Conservation (phyloP, 169 alveolate species). For the Babesia ovata region DNA sequence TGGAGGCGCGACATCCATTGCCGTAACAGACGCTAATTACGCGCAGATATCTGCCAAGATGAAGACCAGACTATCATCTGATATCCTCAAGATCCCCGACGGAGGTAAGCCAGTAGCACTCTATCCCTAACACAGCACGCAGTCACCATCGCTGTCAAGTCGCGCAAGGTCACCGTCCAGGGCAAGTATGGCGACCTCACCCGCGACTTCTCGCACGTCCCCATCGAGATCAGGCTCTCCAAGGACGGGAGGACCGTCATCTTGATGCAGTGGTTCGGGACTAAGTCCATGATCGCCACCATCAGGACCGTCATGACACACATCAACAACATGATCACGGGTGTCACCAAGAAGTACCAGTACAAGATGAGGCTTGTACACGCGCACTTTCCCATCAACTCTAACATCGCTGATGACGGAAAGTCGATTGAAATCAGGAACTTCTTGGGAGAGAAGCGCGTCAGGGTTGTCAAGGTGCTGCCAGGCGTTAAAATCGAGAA, state of each 20-base stretch:
- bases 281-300: conserved; percentile 91
- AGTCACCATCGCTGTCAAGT: conserved; percentile 90
- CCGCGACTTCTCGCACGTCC: conserved; percentile 94
- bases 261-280: conserved; percentile 94
- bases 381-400: conserved; percentile 99
- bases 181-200: conserved; percentile 97
- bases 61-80: conserved; percentile 75
- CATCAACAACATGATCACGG: conserved; percentile 96
- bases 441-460: conserved; percentile 98
- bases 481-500: conserved; percentile 93
- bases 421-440: conserved; percentile 95
- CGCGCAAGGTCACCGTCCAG: conserved; percentile 94
- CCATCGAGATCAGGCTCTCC: conserved; percentile 90
- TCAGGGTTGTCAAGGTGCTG: conserved; percentile 89
- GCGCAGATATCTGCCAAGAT: conserved; percentile 48
- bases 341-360: conserved; percentile 94
- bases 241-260: conserved; percentile 87
- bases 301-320: conserved; percentile 94
- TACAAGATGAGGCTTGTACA: conserved; percentile 99
- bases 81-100: conserved; percentile 71
- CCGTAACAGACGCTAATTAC: not conserved
- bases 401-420: conserved; percentile 92
- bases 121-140: not conserved
- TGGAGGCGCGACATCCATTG: conserved; percentile 18
- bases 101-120: conserved; percentile 64